phyloP scores from a whole-genome alignment of 2,329 filamentous ascomycete genomes.

The Paramyrothecium roridum region DNA sequence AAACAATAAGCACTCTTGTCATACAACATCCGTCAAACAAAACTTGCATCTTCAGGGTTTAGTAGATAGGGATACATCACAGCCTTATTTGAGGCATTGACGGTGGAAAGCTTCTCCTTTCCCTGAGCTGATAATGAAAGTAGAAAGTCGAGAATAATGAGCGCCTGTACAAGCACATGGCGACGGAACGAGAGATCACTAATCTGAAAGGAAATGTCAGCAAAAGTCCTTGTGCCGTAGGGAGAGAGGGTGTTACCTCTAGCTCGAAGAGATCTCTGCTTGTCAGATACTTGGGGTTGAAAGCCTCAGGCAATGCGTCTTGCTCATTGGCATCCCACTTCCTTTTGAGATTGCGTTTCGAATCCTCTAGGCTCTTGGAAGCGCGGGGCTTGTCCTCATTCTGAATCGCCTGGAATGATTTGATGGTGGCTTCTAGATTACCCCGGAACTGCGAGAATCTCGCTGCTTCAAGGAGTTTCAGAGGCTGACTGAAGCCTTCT shows the following conservation, averaged over 20 bases:
- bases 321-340: slow-evolving; percentile 58
- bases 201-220: slow-evolving; percentile 51
- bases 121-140: slow-evolving; percentile 81
- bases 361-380: slow-evolving; percentile 58
- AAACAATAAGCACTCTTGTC: too few relatives aligned
- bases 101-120: slow-evolving; percentile 72
- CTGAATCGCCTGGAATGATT: slow-evolving; percentile 49
- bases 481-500: slow-evolving; percentile 86
- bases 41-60: slow-evolving; percentile 76
- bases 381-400: slow-evolving; percentile 42
- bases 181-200: slow-evolving; percentile 92
- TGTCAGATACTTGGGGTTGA: slow-evolving; percentile 98
- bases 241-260: slow-evolving; percentile 56
- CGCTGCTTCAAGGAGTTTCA: slow-evolving; percentile 69
- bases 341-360: slow-evolving; percentile 65
- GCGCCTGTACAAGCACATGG: slow-evolving; percentile 89
- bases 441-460: slow-evolving; percentile 80
- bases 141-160: slow-evolving; percentile 93
- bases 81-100: slow-evolving; percentile 73
- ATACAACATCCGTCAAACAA: background rate
- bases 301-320: slow-evolving; percentile 48
- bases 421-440: slow-evolving; percentile 66
- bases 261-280: slow-evolving; percentile 93
- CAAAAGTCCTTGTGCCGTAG: background rate
- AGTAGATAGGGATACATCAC: slow-evolving; percentile 79